A percentile compares a stretch with the other conserved stretches of the same genome.
These are phyloP conservation scores for Sugiyamaella americana DNA, from an alignment of 805 yeast genomes.

Conservation along the genomic window DNA sequence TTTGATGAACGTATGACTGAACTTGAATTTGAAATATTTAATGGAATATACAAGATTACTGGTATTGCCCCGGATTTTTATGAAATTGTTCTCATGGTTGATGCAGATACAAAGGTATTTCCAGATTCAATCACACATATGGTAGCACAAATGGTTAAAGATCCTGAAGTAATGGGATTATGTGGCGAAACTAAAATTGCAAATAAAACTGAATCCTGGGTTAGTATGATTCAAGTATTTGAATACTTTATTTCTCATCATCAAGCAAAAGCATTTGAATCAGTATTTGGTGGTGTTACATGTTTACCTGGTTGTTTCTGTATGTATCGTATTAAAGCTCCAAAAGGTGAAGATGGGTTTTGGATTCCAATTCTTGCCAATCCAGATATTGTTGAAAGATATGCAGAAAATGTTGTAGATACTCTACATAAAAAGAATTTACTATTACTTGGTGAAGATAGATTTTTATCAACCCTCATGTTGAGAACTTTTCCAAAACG, in stretches of 20 bases:
- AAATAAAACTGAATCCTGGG: slow-evolving; percentile 81
- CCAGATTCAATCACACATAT: slow-evolving; percentile 85
- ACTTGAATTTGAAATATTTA: slow-evolving; percentile 72
- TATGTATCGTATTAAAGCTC: slow-evolving; percentile 81
- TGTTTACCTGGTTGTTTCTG: slow-evolving; percentile 96
- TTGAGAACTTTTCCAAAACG: slow-evolving; percentile 83
- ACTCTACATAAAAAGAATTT: slow-evolving; percentile 84
- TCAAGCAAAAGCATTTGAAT: slow-evolving; percentile 88
- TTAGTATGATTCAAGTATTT: slow-evolving; percentile 88
- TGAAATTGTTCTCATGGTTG: slow-evolving; percentile 84
- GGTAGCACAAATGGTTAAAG: slow-evolving; percentile 82
- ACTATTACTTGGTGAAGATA: slow-evolving; percentile 82
- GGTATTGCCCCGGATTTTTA: slow-evolving; percentile 78
- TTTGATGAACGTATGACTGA: slow-evolving; percentile 94
- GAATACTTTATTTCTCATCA: slow-evolving; percentile 94
- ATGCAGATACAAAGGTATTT: slow-evolving; percentile 85
- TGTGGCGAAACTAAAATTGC: slow-evolving; percentile 95
- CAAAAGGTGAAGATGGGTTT: slow-evolving; percentile 61
- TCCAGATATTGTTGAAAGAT: slow-evolving; percentile 89
- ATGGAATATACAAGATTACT: slow-evolving; percentile 66
- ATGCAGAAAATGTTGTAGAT: slow-evolving; percentile 77
- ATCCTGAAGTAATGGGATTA: slow-evolving; percentile 82
- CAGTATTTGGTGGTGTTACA: slow-evolving; percentile 89
- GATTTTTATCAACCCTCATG: slow-evolving; percentile 82
- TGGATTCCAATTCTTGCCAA: slow-evolving; percentile 86